Conservation (phyloP, 305 asterid species). For the Euphrasia arctica region DNA sequence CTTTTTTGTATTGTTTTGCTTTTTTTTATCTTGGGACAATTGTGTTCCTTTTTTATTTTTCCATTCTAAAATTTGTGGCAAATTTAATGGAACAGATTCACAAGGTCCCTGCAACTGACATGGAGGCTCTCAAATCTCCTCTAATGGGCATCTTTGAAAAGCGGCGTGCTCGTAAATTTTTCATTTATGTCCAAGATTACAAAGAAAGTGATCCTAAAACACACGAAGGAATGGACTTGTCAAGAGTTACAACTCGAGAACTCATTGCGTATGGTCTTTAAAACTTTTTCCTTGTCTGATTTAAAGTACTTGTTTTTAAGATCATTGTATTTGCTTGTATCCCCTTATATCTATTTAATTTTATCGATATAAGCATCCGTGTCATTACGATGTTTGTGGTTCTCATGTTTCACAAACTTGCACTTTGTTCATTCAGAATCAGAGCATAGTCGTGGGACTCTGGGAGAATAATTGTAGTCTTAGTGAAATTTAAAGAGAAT, state of each 20-base stretch:
- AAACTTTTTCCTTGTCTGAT: slow-evolving; percentile 1
- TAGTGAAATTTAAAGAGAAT: too few relatives aligned
- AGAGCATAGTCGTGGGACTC: too few relatives aligned
- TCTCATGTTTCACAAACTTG: too few relatives aligned
- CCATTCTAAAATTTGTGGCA: slow-evolving; percentile 16
- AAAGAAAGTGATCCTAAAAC: slow-evolving; percentile 84
- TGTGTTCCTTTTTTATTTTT: background rate
- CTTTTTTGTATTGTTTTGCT: background rate
- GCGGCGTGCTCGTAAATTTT: slow-evolving; percentile 94
- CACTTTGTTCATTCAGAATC: too few relatives aligned
- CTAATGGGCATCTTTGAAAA: slow-evolving; percentile 97
- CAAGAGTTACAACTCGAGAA: slow-evolving; percentile 75
- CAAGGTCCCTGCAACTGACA: slow-evolving; percentile 96
- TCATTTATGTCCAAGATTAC: slow-evolving; percentile 85
- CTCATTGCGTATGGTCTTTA: slow-evolving; percentile 68
- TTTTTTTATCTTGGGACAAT: too few relatives aligned
- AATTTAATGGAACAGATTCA: slow-evolving; percentile 53
- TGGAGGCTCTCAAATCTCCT: slow-evolving; percentile 98
- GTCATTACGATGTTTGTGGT: too few relatives aligned
- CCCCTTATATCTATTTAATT: too few relatives aligned
- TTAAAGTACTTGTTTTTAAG: too few relatives aligned
- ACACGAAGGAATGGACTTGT: slow-evolving; percentile 94
- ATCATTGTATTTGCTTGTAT: background rate
- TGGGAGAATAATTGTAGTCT: too few relatives aligned
- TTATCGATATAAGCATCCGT: too few relatives aligned